Evolutionary conservation across 371 early-diverging fungal species (phyloP).

Genomic region (Racocetra persica): DNA sequence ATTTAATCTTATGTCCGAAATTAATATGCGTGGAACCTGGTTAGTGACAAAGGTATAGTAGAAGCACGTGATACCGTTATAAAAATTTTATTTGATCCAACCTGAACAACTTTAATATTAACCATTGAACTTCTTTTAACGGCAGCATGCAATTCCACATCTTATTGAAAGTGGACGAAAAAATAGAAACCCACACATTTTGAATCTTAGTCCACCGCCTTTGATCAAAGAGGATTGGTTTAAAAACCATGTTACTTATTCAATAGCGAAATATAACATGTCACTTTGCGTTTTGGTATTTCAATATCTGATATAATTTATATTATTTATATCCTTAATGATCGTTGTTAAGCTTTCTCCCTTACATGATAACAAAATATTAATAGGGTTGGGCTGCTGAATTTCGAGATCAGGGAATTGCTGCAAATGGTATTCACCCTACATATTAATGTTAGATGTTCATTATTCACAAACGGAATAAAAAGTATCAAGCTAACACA

Average conservation of each 20-base stretch:
- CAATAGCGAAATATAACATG: constrained; percentile 70
- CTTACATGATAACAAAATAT: background rate
- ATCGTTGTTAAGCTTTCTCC: background rate
- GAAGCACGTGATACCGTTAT: background rate
- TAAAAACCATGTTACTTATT: constrained; percentile 63
- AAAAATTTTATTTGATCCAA: background rate
- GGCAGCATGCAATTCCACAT: constrained; percentile 68
- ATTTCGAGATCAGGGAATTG: constrained; percentile 68
- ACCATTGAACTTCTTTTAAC: background rate
- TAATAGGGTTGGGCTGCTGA: constrained; percentile 75
- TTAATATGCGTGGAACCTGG: constrained; percentile 87
- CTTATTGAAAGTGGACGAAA: constrained; percentile 62
- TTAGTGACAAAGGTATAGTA: constrained; percentile 66
- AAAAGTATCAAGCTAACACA: background rate
- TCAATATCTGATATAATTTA: background rate
- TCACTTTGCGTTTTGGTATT: constrained; percentile 33
- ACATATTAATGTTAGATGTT: background rate
- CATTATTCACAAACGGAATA: background rate
- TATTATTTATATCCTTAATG: background rate
- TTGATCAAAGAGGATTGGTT: constrained; percentile 75
- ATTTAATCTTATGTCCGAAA: constrained; percentile 82
- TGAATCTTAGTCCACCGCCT: constrained; percentile 79
- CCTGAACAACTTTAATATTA: background rate
- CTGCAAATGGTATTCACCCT: constrained; percentile 61
- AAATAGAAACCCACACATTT: constrained; percentile 69